Percentiles rank a stretch among this genome's conserved stretches.
Conservation (phyloP, 2,329 filamentous ascomycete genomes). For the Neurospora sp. region DNA sequence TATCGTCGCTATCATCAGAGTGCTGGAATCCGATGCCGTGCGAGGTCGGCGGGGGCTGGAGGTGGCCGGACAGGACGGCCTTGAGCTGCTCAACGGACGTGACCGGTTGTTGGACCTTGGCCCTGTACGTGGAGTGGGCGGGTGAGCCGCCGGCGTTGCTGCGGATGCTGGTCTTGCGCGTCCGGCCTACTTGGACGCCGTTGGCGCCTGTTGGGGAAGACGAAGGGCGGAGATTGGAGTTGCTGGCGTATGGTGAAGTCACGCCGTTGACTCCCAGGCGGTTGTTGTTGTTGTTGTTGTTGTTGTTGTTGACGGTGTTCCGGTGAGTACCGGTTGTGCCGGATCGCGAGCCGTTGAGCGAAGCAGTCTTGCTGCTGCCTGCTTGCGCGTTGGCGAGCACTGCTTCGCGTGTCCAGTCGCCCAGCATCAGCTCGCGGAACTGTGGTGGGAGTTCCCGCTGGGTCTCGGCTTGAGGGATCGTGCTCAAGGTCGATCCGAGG, state of each 20-base stretch:
- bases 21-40: slow-evolving; percentile 25
- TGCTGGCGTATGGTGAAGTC: slow-evolving; percentile 35
- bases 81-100: slow-evolving; percentile 56
- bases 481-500: slow-evolving; percentile 37
- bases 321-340: slow-evolving; percentile 45
- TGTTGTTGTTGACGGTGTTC: slow-evolving; percentile 48
- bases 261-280: slow-evolving; percentile 49
- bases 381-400: slow-evolving; percentile 61
- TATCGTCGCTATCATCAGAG: slow-evolving; percentile 47
- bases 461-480: slow-evolving; percentile 26
- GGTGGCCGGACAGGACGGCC: slow-evolving; percentile 46
- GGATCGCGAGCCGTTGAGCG: slow-evolving; percentile 63
- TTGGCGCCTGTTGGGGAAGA: slow-evolving; percentile 28
- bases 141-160: slow-evolving; percentile 36
- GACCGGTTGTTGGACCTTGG: slow-evolving; percentile 33
- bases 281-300: slow-evolving; percentile 33
- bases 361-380: slow-evolving; percentile 60
- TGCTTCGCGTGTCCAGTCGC: slow-evolving; percentile 68
- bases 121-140: slow-evolving; percentile 16
- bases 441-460: slow-evolving; percentile 52
- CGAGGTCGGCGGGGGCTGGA: slow-evolving; percentile 27
- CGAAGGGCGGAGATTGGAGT: slow-evolving; percentile 39
- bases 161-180: slow-evolving; percentile 44
- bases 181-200: slow-evolving; percentile 28
- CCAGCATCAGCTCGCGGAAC: slow-evolving; percentile 66